Evolutionary conservation across 2,329 filamentous ascomycete species (phyloP).

Genomic region (Aspergillus ustus): DNA sequence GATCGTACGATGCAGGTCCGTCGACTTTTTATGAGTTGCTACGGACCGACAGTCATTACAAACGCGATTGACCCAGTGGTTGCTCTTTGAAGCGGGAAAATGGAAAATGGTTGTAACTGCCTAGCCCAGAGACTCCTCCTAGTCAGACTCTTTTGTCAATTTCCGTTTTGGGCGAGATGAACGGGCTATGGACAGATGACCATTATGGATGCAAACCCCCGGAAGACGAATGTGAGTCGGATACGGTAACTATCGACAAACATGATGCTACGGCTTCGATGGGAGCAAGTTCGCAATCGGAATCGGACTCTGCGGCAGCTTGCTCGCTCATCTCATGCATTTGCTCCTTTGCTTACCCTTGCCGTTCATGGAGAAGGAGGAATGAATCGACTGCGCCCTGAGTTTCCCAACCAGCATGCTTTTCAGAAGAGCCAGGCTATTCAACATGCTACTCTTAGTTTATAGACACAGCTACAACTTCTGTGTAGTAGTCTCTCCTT

Average conservation of each 20-base stretch:
- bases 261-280: conserved; percentile 14
- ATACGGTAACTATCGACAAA: conserved; percentile 22
- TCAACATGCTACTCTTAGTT: conserved; percentile 18
- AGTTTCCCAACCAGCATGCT: conserved; percentile 5
- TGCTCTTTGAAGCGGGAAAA: conserved; percentile 26
- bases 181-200: conserved; percentile 21
- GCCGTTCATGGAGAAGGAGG: conserved; percentile 11
- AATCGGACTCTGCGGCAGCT: conserved; percentile 8
- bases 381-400: conserved; percentile 5
- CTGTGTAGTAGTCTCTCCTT: conserved; percentile 2
- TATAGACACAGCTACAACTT: background rate
- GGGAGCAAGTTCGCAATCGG: conserved; percentile 10
- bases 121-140: conserved; percentile 23
- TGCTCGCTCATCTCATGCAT: conserved; percentile 9
- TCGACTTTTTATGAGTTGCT: conserved; percentile 20
- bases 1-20: conserved; percentile 29
- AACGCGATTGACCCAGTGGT: conserved; percentile 27
- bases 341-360: conserved; percentile 20
- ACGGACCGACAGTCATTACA: conserved; percentile 29
- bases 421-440: conserved; percentile 15
- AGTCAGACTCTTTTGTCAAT: conserved; percentile 24
- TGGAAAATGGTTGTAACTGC: conserved; percentile 21
- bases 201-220: conserved; percentile 19
- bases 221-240: conserved; percentile 23
- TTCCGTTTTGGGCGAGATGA: conserved; percentile 26